These are phyloP conservation scores for Citrullus colocynthis DNA, from an alignment of 306 rosid species.

Conservation along the genomic window DNA sequence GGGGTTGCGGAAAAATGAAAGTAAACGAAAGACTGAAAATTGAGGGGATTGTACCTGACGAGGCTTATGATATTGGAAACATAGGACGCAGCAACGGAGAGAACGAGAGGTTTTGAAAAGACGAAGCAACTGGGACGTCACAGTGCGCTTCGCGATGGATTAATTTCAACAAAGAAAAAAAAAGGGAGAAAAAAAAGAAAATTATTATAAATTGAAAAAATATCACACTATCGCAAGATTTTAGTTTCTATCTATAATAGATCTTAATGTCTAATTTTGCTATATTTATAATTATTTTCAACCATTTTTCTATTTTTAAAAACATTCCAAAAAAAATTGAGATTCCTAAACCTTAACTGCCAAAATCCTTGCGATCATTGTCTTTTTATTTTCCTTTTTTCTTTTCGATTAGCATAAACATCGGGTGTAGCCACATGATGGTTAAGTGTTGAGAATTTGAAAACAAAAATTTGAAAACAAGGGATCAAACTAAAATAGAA, in stretches of 20 bases:
- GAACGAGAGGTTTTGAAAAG: background rate
- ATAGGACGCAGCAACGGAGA: background rate
- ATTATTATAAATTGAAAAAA: too few species aligned
- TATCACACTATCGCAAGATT: too few species aligned
- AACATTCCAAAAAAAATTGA: background rate
- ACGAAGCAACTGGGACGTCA: background rate
- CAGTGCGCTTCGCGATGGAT: background rate
- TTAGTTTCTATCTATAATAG: too few species aligned
- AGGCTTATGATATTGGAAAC: background rate
- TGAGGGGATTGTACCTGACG: background rate
- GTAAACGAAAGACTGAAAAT: background rate
- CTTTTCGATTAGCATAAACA: too few species aligned
- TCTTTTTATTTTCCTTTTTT: background rate
- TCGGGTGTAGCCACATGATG: too few species aligned
- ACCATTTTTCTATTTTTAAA: too few species aligned
- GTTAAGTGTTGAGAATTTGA: too few species aligned
- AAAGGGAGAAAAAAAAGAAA: accelerated
- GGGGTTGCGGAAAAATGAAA: background rate
- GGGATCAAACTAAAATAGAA: too few species aligned
- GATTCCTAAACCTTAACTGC: slow-evolving; percentile 39
- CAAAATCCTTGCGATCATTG: slow-evolving; percentile 21
- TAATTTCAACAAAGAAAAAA: background rate
- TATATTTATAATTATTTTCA: too few species aligned
- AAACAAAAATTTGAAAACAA: too few species aligned
- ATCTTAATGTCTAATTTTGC: too few species aligned